These are phyloP conservation scores for Delitschia confertaspora DNA, from an alignment of 495 filamentous ascomycete species.

Conservation along the genomic window DNA sequence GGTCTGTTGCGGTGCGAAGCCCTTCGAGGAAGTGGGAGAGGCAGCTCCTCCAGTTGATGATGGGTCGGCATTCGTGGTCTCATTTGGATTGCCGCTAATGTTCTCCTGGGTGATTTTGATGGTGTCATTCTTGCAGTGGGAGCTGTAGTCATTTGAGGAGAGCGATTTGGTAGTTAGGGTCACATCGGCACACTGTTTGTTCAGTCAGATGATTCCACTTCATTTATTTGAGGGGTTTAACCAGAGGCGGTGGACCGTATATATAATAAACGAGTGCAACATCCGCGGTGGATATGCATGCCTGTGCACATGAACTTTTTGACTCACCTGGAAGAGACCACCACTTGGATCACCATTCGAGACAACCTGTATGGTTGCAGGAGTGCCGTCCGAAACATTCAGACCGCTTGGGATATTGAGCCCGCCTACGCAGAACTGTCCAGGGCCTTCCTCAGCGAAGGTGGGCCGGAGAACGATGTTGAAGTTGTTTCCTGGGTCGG, in stretches of 20 bases:
- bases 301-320: too few species aligned
- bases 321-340: constrained; percentile 29
- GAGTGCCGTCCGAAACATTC: constrained; percentile 43
- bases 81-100: constrained; percentile 22
- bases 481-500: constrained; percentile 44
- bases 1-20: constrained; percentile 10
- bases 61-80: constrained; percentile 13
- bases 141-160: constrained; percentile 36
- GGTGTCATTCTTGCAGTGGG: constrained; percentile 46
- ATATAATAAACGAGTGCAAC: too few species aligned
- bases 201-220: too few species aligned
- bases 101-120: constrained; percentile 32
- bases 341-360: constrained; percentile 35
- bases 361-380: constrained; percentile 58
- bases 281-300: too few species aligned
- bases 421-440: constrained; percentile 48
- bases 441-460: constrained; percentile 44
- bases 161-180: constrained; percentile 42
- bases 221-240: too few species aligned
- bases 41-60: background rate
- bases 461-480: constrained; percentile 45
- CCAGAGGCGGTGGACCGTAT: too few species aligned
- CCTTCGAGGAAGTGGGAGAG: constrained; percentile 5
- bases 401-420: constrained; percentile 34
- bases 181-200: constrained; percentile 51